A percentile compares a stretch with the other conserved stretches of the same genome.
Evolutionary conservation across 2,329 filamentous ascomycete genomes (phyloP).

Genomic region (Colletotrichum lupini): DNA sequence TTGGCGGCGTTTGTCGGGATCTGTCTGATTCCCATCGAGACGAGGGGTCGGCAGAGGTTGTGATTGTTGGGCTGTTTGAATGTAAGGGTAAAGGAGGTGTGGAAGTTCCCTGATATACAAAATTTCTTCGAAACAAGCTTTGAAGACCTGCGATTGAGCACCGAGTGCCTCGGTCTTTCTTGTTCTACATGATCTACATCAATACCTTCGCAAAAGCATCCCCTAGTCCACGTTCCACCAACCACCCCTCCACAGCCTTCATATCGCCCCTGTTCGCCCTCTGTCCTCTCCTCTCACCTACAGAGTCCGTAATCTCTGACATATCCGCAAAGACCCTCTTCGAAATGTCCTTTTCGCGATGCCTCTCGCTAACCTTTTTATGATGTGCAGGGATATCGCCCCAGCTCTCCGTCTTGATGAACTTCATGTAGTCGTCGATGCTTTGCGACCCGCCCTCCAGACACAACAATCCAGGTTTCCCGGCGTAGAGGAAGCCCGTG

Average conservation of each 20-base stretch:
- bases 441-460: conserved; percentile 58
- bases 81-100: background rate
- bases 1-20: conserved; percentile 69
- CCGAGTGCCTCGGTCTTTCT: too few species aligned
- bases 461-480: conserved; percentile 67
- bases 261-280: conserved; percentile 64
- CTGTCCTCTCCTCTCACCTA: conserved; percentile 59
- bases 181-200: conserved; percentile 37
- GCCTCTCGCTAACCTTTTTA: conserved; percentile 70
- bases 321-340: conserved; percentile 63
- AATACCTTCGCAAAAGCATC: conserved; percentile 56
- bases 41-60: conserved; percentile 67
- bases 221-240: conserved; percentile 55
- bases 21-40: conserved; percentile 72
- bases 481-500: conserved; percentile 69
- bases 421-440: conserved; percentile 70
- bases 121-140: background rate
- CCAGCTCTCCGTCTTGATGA: conserved; percentile 73
- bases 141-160: too few species aligned
- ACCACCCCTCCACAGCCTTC: conserved; percentile 62
- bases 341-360: conserved; percentile 51
- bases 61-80: conserved; percentile 42
- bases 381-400: conserved; percentile 70
- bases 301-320: conserved; percentile 63
- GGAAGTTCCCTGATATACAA: background rate